A percentile compares a stretch with the other conserved stretches of the same genome.
These are phyloP conservation scores for Epicoccum nigrum DNA, from an alignment of 2,329 filamentous ascomycete species.

Conservation along the genomic window DNA sequence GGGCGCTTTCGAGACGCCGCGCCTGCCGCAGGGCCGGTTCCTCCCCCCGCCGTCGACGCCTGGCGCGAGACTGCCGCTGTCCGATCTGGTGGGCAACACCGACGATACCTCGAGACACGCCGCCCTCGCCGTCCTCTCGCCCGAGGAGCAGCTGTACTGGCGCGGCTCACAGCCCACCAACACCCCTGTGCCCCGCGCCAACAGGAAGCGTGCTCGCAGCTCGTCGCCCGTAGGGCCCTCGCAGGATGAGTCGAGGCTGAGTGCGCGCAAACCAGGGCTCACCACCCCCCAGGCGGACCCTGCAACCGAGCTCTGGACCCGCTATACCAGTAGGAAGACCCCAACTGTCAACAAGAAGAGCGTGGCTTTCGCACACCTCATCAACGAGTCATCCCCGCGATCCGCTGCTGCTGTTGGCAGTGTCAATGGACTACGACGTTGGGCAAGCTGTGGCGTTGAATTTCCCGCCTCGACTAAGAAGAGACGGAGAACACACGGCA, in stretches of 20 bases:
- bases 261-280: conserved; percentile 32
- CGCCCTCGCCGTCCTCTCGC: conserved; percentile 58
- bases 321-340: conserved; percentile 51
- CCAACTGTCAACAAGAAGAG: conserved; percentile 41
- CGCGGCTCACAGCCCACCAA: conserved; percentile 54
- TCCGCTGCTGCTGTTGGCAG: conserved; percentile 53
- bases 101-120: conserved; percentile 60
- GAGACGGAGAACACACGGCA: conserved; percentile 45
- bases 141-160: conserved; percentile 67
- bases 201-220: conserved; percentile 54
- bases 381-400: conserved; percentile 55
- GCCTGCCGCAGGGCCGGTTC: conserved; percentile 31
- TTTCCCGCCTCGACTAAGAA: conserved; percentile 54
- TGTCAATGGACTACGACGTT: conserved; percentile 54
- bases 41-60: conserved; percentile 62
- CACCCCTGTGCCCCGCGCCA: conserved; percentile 50
- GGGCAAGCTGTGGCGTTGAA: conserved; percentile 58
- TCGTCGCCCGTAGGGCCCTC: conserved; percentile 53
- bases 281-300: conserved; percentile 56
- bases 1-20: conserved; percentile 35
- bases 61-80: conserved; percentile 63
- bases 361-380: conserved; percentile 52
- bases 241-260: conserved; percentile 45
- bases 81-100: conserved; percentile 66
- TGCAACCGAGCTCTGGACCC: conserved; percentile 54